These are phyloP conservation scores for Ceratobasidium sp. DNA, from an alignment of 1,284 basidiomycete genomes.

Conservation along the genomic window DNA sequence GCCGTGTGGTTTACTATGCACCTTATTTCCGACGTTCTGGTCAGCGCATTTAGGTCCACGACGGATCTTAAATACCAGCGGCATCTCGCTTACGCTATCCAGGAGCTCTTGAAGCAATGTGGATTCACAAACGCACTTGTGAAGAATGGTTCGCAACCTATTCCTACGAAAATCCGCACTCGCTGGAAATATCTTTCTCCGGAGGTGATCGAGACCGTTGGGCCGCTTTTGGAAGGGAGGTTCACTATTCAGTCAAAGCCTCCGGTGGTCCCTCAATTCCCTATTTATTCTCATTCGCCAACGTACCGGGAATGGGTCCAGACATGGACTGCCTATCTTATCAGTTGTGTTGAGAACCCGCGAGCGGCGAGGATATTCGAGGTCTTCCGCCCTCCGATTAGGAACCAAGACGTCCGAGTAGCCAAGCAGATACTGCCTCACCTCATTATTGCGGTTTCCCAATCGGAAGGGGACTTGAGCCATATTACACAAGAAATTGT, in stretches of 20 bases:
- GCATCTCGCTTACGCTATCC: slow-evolving; percentile 88
- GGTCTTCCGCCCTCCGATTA: slow-evolving; percentile 78
- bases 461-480: slow-evolving; percentile 64
- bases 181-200: slow-evolving; percentile 82
- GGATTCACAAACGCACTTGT: slow-evolving; percentile 79
- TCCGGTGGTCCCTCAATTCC: slow-evolving; percentile 57
- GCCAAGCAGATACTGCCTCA: slow-evolving; percentile 92
- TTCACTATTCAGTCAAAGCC: slow-evolving; percentile 57
- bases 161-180: slow-evolving; percentile 68
- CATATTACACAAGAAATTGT: slow-evolving; percentile 79
- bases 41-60: slow-evolving; percentile 90
- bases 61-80: slow-evolving; percentile 93
- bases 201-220: slow-evolving; percentile 84
- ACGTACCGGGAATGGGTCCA: slow-evolving; percentile 98
- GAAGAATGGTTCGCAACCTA: slow-evolving; percentile 57
- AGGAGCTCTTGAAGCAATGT: slow-evolving; percentile 89
- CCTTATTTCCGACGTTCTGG: slow-evolving; percentile 84
- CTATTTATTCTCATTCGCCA: slow-evolving; percentile 75
- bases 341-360: slow-evolving; percentile 65
- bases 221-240: slow-evolving; percentile 81
- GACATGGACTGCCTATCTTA: slow-evolving; percentile 85
- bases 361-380: slow-evolving; percentile 74
- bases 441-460: slow-evolving; percentile 85
- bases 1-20: slow-evolving; percentile 81
- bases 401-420: slow-evolving; percentile 88